phyloP scores from a whole-genome alignment of 2,329 filamentous ascomycete species.

The Colletotrichum tropicale region DNA sequence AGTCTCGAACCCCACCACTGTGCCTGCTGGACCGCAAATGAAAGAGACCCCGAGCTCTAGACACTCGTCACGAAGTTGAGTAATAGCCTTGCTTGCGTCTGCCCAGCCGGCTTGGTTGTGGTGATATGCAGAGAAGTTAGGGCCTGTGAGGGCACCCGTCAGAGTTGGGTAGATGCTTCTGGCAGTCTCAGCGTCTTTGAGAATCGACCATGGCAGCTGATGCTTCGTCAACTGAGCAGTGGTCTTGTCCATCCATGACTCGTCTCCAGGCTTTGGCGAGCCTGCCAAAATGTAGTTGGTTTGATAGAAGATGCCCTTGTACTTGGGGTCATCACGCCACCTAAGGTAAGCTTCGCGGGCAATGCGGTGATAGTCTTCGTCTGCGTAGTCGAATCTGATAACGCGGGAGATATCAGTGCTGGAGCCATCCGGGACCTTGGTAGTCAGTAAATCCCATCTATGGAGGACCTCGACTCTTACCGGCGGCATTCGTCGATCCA shows the following conservation, averaged over 20 bases:
- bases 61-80: not conserved
- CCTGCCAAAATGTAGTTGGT: not conserved
- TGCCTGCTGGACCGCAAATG: slow-evolving; percentile 31
- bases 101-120: slow-evolving; percentile 32
- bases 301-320: slow-evolving; percentile 17
- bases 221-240: not conserved
- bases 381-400: slow-evolving; percentile 65
- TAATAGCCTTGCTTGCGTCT: slow-evolving; percentile 23
- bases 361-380: slow-evolving; percentile 61
- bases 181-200: not conserved
- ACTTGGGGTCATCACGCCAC: slow-evolving; percentile 21
- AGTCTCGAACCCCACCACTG: slow-evolving; percentile 28
- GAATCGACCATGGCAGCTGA: not conserved
- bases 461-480: slow-evolving; percentile 32
- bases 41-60: slow-evolving; percentile 28
- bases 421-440: slow-evolving; percentile 33
- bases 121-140: slow-evolving; percentile 33
- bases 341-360: slow-evolving; percentile 43
- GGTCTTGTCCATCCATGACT: not conserved
- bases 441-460: slow-evolving; percentile 32
- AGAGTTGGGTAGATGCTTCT: not conserved
- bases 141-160: not conserved
- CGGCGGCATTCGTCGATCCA: slow-evolving; percentile 38
- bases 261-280: not conserved
- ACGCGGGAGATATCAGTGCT: slow-evolving; percentile 44